Percentiles rank a stretch among this genome's conserved stretches.
phyloP scores from a whole-genome alignment of 1,139 yeast species.

The Geotrichum citri-aurantii region DNA sequence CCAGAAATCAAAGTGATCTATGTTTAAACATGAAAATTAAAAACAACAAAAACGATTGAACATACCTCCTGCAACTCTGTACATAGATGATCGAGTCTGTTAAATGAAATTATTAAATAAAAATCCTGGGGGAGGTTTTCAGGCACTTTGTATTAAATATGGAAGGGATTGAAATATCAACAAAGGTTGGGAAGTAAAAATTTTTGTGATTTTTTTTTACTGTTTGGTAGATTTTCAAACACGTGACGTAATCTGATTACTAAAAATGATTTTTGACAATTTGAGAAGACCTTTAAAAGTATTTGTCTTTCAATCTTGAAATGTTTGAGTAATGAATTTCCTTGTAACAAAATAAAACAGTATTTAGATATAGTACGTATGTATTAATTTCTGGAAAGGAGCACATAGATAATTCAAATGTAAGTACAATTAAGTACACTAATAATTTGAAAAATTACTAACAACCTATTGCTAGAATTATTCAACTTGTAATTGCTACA shows the following conservation, averaged over 20 bases:
- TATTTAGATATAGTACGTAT: no score
- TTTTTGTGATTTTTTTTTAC: background rate
- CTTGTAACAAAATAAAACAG: no score
- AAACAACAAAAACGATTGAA: background rate
- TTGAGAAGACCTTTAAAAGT: no score
- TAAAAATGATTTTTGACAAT: background rate
- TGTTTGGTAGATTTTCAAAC: background rate
- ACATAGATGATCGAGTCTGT: background rate
- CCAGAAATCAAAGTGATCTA: background rate
- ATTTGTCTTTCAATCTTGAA: no score
- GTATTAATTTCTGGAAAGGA: no score
- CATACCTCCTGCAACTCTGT: constrained; percentile 11
- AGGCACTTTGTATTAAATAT: background rate
- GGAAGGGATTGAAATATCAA: background rate
- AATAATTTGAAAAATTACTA: no score
- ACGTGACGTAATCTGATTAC: background rate
- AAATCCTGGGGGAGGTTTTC: background rate
- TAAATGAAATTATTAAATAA: background rate
- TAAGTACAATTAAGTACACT: no score
- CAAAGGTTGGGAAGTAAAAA: background rate
- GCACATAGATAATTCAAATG: no score
- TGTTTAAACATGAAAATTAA: no score
- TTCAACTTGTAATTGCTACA: no score
- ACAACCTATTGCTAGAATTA: no score
- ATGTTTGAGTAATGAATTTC: no score